A percentile compares a stretch with the other conserved stretches of the same genome.
Conservation (phyloP, 208 protist species). For the Leishmania tarentolae region DNA sequence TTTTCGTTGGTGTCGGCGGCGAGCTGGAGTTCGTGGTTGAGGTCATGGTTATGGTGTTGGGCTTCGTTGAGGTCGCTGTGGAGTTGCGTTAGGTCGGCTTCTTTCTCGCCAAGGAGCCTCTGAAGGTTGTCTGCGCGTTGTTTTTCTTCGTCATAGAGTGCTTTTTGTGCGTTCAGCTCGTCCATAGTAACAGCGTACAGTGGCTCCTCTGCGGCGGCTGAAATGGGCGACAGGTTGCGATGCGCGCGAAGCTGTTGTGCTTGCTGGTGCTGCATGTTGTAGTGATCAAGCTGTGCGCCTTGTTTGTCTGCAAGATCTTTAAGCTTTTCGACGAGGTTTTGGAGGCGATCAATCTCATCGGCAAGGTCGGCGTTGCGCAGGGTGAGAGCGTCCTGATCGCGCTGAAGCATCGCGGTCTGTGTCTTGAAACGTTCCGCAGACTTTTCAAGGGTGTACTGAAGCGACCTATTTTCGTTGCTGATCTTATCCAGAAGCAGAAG, state of each 20-base stretch:
- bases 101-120: not conserved
- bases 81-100: conserved; percentile 4
- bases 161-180: conserved; percentile 35
- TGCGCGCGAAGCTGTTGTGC: conserved; percentile 50
- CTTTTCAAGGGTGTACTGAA: conserved; percentile 60
- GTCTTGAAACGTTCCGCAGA: conserved; percentile 58
- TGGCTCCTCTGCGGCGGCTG: conserved; percentile 30
- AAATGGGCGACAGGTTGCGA: conserved; percentile 34
- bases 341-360: conserved; percentile 48
- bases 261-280: conserved; percentile 50
- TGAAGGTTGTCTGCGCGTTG: conserved; percentile 5
- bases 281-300: conserved; percentile 39
- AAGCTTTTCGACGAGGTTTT: conserved; percentile 48
- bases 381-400: conserved; percentile 48
- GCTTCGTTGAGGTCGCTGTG: conserved; percentile 14
- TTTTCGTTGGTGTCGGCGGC: not conserved
- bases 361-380: conserved; percentile 42
- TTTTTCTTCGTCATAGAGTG: conserved; percentile 18
- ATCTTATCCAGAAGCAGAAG: conserved; percentile 65
- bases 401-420: conserved; percentile 46
- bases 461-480: conserved; percentile 53
- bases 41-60: not conserved
- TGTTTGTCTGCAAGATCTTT: conserved; percentile 54
- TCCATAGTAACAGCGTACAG: conserved; percentile 57
- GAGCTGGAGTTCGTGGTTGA: not conserved